Percentiles rank a stretch among this genome's conserved stretches.
These are phyloP conservation scores for Brassica rapa DNA, from an alignment of 345 rosid species.

Conservation along the genomic window DNA sequence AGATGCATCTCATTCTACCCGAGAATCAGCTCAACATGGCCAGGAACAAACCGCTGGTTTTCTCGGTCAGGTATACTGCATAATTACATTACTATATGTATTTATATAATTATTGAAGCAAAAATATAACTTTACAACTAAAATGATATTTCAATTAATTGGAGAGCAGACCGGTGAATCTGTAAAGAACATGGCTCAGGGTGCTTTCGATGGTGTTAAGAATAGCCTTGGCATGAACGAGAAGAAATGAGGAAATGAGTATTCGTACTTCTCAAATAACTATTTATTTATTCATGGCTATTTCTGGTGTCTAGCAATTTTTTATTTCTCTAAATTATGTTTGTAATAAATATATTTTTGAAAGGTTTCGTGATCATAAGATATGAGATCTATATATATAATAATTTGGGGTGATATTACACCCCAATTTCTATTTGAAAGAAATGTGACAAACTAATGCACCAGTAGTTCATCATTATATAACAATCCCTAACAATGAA, in stretches of 20 bases:
- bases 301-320: not conserved
- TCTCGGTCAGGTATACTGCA: conserved; percentile 31
- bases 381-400: conserved; percentile 25
- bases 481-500: not conserved
- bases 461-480: not conserved
- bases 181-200: conserved; percentile 53
- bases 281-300: conserved; percentile 7
- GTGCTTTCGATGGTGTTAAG: conserved; percentile 44
- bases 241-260: conserved; percentile 31
- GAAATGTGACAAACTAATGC: not conserved
- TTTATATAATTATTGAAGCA: not conserved
- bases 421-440: not conserved
- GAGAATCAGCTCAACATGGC: conserved; percentile 28
- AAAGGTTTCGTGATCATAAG: conserved; percentile 12
- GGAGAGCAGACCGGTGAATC: conserved; percentile 46
- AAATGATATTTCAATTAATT: not conserved
- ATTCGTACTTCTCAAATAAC: conserved; percentile 1
- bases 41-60: conserved; percentile 37
- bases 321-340: not conserved
- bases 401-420: conserved; percentile 21
- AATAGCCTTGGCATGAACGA: conserved; percentile 44
- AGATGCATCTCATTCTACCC: conserved; percentile 24
- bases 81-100: not conserved
- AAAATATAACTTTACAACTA: not conserved
- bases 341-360: conserved; percentile 25